These are phyloP conservation scores for Tulasnella sp. DNA, from an alignment of 768 basidiomycete species.

Conservation along the genomic window DNA sequence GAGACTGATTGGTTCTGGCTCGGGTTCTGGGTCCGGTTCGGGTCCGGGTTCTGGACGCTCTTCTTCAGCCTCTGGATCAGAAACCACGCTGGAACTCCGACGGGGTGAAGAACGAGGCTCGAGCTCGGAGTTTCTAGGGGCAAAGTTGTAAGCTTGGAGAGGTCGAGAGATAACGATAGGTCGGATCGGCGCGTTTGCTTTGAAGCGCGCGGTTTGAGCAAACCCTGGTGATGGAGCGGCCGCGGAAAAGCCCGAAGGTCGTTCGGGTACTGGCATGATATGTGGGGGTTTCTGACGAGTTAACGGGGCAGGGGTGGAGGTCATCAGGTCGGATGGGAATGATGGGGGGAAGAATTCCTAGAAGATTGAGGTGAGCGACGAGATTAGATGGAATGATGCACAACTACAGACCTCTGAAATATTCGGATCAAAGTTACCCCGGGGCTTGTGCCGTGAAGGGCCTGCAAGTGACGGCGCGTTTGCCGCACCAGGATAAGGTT, in stretches of 20 bases:
- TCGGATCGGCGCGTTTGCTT: neutral
- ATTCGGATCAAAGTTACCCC: neutral
- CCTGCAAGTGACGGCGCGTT: neutral
- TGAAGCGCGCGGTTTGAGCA: neutral
- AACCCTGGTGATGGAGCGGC: neutral
- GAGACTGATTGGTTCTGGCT: neutral
- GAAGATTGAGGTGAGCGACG: neutral
- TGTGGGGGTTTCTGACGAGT: neutral
- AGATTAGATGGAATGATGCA: neutral
- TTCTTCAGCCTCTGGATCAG: neutral
- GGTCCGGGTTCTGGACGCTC: neutral
- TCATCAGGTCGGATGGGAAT: neutral
- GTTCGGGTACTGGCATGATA: neutral
- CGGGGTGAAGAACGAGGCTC: neutral
- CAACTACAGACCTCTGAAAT: neutral
- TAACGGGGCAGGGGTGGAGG: neutral
- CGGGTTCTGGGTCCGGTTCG: too few species aligned
- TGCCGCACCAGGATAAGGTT: neutral
- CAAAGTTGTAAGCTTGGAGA: neutral
- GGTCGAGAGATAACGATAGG: neutral
- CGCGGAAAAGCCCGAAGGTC: neutral
- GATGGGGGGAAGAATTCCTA: slow-evolving; percentile 1
- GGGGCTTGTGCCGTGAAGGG: neutral
- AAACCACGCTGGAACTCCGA: neutral
- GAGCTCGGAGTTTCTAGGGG: neutral